These are phyloP conservation scores for Acacia confusa DNA, from an alignment of 306 rosid genomes.

Conservation along the genomic window DNA sequence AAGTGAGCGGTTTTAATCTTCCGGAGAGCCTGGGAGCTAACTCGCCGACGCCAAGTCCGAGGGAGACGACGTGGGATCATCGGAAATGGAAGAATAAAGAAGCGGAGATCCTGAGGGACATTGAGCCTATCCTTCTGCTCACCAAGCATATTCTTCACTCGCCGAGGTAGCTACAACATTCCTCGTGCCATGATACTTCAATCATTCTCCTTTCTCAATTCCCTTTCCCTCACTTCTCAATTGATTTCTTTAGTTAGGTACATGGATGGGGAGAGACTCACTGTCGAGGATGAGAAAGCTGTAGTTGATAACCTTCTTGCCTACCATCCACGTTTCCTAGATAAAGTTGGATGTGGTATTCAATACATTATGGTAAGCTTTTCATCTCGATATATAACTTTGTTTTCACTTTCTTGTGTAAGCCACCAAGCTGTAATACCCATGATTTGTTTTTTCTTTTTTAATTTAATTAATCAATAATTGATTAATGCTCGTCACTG, in stretches of 20 bases:
- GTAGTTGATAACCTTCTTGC: conserved; percentile 61
- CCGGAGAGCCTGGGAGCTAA: conserved; percentile 19
- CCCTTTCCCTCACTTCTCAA: not conserved
- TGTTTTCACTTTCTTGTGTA: not conserved
- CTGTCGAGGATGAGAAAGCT: conserved; percentile 55
- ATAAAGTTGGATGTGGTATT: conserved; percentile 72
- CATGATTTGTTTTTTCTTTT: not conserved
- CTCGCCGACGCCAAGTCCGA: not conserved
- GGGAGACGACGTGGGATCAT: conserved; percentile 30
- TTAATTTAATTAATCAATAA: not conserved
- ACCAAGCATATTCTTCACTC: conserved; percentile 66
- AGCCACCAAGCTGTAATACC: not conserved
- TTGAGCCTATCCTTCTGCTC: conserved; percentile 50
- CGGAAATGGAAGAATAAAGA: conserved; percentile 57
- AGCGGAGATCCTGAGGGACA: conserved; percentile 54
- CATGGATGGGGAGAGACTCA: conserved; percentile 53
- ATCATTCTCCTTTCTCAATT: not conserved
- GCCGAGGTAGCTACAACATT: conserved; percentile 30
- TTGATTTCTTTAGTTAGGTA: conserved; percentile 43
- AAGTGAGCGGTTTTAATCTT: conserved; percentile 6
- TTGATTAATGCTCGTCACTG: not conserved
- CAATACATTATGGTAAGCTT: conserved; percentile 59
- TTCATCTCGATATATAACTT: not conserved
- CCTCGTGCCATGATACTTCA: not conserved
- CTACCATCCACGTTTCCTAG: conserved; percentile 63